Evolutionary conservation across 805 yeast species (phyloP).

Genomic region (Candida odintsovae): DNA sequence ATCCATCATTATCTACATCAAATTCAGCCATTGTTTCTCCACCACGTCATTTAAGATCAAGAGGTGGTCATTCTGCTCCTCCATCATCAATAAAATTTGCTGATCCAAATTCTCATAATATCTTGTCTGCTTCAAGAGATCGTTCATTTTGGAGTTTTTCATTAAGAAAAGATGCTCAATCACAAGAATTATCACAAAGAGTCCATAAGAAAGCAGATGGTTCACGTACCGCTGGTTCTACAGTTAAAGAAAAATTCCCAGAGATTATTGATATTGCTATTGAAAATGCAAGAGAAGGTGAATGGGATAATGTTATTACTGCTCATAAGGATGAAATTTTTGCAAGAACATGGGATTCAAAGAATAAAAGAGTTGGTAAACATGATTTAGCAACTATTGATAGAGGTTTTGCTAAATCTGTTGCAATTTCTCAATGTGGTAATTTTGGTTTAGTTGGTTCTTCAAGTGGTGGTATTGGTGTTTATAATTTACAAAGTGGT

Average conservation of each 20-base stretch:
- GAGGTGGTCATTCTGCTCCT: constrained; percentile 98
- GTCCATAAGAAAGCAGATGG: constrained; percentile 40
- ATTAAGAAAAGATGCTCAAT: constrained; percentile 91
- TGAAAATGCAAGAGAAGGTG: constrained; percentile 70
- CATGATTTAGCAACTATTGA: constrained; percentile 71
- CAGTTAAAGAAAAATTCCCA: constrained; percentile 65
- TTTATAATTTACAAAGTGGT: constrained; percentile 92
- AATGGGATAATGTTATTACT: constrained; percentile 91
- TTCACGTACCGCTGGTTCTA: constrained; percentile 50
- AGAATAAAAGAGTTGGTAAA: constrained; percentile 73
- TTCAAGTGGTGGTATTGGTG: constrained; percentile 75
- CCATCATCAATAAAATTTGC: constrained; percentile 75
- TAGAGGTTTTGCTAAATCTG: constrained; percentile 66
- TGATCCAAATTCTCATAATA: constrained; percentile 72
- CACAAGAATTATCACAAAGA: constrained; percentile 86
- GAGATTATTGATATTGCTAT: constrained; percentile 68
- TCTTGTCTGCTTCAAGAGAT: constrained; percentile 84
- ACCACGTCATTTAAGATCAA: constrained; percentile 83
- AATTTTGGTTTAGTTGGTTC: constrained; percentile 93
- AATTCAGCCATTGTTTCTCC: constrained; percentile 63
- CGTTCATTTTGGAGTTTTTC: constrained; percentile 88
- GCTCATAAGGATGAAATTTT: constrained; percentile 77
- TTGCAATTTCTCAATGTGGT: constrained; percentile 86
- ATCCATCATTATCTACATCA: constrained; percentile 72
- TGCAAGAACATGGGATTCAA: constrained; percentile 90